These are phyloP conservation scores for Tolypocladium amazonense DNA, from an alignment of 2,329 filamentous ascomycete species.

Conservation along the genomic window DNA sequence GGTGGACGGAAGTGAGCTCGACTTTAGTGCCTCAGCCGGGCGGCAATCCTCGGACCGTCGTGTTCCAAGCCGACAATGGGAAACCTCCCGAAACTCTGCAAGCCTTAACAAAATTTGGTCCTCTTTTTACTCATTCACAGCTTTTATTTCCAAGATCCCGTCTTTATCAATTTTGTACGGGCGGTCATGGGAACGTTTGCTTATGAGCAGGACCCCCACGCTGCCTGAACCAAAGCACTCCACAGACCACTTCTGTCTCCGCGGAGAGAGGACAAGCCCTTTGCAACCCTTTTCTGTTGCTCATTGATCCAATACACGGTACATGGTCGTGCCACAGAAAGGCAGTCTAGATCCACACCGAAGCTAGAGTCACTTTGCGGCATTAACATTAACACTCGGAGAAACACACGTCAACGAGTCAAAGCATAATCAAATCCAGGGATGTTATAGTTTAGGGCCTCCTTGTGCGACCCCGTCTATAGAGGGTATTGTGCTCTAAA, in stretches of 20 bases:
- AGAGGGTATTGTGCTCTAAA: slow-evolving; percentile 17
- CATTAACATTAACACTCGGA: neutral
- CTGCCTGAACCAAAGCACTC: neutral
- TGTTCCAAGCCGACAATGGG: neutral
- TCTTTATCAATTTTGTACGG: neutral
- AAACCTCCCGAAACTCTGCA: neutral
- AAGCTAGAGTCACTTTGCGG: neutral
- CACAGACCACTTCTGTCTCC: neutral
- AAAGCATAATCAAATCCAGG: neutral
- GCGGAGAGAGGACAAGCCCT: neutral
- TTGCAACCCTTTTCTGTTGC: neutral
- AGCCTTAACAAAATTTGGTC: too few species aligned
- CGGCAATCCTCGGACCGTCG: neutral
- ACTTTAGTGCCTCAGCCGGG: neutral
- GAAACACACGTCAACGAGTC: neutral
- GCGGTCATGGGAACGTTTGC: neutral
- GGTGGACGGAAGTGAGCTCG: neutral
- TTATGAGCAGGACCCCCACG: neutral
- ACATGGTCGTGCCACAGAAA: neutral
- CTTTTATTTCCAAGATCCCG: neutral
- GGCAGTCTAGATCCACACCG: neutral
- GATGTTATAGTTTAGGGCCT: slow-evolving; percentile 2
- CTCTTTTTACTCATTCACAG: neutral
- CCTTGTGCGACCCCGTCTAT: slow-evolving; percentile 6
- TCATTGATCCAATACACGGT: neutral